Evolutionary conservation across 2,329 filamentous ascomycete genomes (phyloP).

Genomic region (Hymenoscyphus scutula): DNA sequence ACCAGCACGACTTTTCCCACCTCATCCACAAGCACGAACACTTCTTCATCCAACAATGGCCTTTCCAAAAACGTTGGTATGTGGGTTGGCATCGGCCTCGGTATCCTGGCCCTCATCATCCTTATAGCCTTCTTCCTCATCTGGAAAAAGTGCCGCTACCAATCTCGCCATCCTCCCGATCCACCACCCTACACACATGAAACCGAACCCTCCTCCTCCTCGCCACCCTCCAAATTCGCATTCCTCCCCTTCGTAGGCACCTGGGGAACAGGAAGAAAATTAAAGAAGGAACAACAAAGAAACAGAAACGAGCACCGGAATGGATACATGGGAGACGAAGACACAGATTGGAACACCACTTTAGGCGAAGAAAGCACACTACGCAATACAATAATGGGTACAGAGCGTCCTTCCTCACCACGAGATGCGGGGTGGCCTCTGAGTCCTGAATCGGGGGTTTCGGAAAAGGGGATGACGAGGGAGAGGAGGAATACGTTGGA

Average conservation of each 20-base stretch:
- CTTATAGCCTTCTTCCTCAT: slow-evolving; percentile 4
- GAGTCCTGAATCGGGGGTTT: not conserved
- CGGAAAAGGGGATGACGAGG: no score
- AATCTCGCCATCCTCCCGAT: not conserved
- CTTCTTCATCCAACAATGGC: not conserved
- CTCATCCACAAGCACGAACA: not conserved
- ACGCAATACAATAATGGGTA: not conserved
- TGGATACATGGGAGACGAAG: not conserved
- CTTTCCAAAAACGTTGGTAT: not conserved
- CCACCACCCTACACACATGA: not conserved
- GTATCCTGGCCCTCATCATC: slow-evolving; percentile 6
- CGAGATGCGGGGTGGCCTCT: not conserved
- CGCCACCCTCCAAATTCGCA: not conserved
- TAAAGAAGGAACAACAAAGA: not conserved
- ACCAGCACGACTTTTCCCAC: slow-evolving; percentile 1
- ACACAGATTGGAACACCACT: not conserved
- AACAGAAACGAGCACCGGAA: not conserved
- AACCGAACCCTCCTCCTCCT: not conserved
- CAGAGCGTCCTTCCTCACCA: not conserved
- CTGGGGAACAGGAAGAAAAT: not conserved
- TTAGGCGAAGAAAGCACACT: not conserved
- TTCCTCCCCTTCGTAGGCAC: not conserved
- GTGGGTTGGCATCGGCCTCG: slow-evolving; percentile 7
- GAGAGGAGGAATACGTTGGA: slow-evolving; percentile 2
- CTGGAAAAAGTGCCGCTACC: not conserved